phyloP scores from a whole-genome alignment of 73 alveolate genomes.

The Tetrahymena borealis region DNA sequence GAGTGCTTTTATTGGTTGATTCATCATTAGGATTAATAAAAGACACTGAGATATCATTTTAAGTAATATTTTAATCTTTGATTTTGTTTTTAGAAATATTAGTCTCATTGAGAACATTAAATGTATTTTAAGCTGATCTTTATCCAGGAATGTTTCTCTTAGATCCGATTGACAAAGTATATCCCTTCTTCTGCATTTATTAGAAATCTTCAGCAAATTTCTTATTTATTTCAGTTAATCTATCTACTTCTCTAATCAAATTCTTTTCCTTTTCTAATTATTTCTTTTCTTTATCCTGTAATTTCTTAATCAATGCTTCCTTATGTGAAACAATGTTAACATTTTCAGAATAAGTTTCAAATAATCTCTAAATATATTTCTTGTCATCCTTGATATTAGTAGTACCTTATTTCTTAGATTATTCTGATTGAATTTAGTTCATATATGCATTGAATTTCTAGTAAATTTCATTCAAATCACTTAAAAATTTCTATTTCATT shows the following conservation, averaged over 20 bases:
- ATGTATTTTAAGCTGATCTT: background rate
- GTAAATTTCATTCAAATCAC: background rate
- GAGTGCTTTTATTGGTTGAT: background rate
- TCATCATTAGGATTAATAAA: background rate
- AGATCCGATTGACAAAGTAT: background rate
- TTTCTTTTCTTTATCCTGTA: background rate
- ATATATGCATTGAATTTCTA: background rate
- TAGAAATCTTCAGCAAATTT: background rate
- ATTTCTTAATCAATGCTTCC: background rate
- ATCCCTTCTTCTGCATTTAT: background rate
- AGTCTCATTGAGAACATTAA: background rate
- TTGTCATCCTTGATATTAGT: background rate
- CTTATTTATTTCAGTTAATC: background rate
- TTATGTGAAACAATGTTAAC: background rate
- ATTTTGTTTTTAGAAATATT: background rate
- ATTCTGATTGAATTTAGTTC: background rate
- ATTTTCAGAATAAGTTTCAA: background rate
- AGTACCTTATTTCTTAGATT: background rate
- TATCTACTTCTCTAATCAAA: background rate
- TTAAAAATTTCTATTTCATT: background rate
- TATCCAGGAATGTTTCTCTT: background rate
- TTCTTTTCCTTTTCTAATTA: background rate
- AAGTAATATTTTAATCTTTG: background rate
- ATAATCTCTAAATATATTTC: background rate
- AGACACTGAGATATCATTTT: background rate